A percentile compares a stretch with the other conserved stretches of the same genome.
phyloP scores from a whole-genome alignment of 2,329 filamentous ascomycete genomes.

The Trichophyton equinum region DNA sequence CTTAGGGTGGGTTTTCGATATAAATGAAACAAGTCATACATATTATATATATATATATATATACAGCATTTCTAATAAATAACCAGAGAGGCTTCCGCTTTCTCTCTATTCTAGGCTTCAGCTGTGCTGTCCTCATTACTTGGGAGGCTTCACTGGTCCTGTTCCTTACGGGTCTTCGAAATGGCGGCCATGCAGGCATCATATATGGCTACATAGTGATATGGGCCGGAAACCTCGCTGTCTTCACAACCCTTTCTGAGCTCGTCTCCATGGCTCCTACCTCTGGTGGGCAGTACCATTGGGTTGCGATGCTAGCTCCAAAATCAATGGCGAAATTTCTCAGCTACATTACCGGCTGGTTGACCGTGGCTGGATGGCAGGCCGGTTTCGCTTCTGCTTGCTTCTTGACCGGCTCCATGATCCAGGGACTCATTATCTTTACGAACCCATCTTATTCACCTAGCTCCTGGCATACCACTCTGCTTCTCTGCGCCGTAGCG shows the following conservation, averaged over 20 bases:
- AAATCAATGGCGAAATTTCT: constrained; percentile 23
- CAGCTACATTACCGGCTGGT: constrained; percentile 30
- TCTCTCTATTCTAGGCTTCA: constrained; percentile 28
- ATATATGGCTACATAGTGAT: constrained; percentile 28
- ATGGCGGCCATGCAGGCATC: constrained; percentile 27
- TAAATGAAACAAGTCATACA: background rate
- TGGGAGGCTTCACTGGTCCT: constrained; percentile 23
- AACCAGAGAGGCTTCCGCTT: constrained; percentile 21
- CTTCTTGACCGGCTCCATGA: constrained; percentile 24
- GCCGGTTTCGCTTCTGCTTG: constrained; percentile 24
- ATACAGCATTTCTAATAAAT: background rate
- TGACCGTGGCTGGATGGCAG: constrained; percentile 29
- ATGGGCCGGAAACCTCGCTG: constrained; percentile 27
- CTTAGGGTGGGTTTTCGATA: constrained; percentile 23
- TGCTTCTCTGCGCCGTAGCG: constrained; percentile 39
- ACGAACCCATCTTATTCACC: constrained; percentile 21
- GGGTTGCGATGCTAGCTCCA: constrained; percentile 29
- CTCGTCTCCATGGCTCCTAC: constrained; percentile 31
- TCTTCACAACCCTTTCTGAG: constrained; percentile 30
- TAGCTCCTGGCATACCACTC: constrained; percentile 28
- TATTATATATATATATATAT: background rate
- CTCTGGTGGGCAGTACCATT: constrained; percentile 31
- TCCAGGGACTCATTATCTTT: constrained; percentile 26
- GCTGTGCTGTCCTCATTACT: constrained; percentile 26
- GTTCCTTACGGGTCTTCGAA: constrained; percentile 16